These are phyloP conservation scores for Podila verticillata DNA, from an alignment of 192 early-diverging fungal species.

Conservation along the genomic window DNA sequence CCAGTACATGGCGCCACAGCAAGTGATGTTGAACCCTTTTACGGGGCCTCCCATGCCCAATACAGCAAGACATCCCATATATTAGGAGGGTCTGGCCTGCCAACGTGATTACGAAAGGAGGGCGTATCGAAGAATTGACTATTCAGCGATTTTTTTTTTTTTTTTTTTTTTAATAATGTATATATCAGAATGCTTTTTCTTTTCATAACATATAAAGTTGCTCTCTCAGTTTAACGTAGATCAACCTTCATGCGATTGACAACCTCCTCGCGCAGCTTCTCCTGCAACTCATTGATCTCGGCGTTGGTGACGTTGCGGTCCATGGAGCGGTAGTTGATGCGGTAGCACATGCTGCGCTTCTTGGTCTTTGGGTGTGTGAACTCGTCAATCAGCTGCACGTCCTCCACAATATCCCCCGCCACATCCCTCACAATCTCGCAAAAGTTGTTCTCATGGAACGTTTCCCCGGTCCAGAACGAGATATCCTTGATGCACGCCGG, in stretches of 20 bases:
- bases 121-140: too few species aligned
- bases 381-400: constrained; percentile 89
- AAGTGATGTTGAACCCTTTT: background rate
- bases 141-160: too few species aligned
- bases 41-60: background rate
- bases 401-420: constrained; percentile 93
- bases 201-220: background rate
- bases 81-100: too few species aligned
- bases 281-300: constrained; percentile 95
- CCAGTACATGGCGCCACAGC: background rate
- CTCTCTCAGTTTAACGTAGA: constrained; percentile 66
- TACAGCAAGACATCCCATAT: too few species aligned
- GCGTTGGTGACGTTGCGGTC: constrained; percentile 94
- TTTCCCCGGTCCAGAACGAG: constrained; percentile 80
- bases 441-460: constrained; percentile 94
- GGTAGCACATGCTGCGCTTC: constrained; percentile 84
- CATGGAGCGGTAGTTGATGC: constrained; percentile 97
- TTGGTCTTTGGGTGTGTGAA: constrained; percentile 91
- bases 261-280: constrained; percentile 73
- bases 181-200: too few species aligned
- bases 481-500: constrained; percentile 95
- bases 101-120: too few species aligned
- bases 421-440: constrained; percentile 90
- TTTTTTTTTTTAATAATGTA: too few species aligned
- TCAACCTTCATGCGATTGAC: constrained; percentile 75